Evolutionary conservation across 768 basidiomycete species (phyloP).

Genomic region (Auricularia heimuer): DNA sequence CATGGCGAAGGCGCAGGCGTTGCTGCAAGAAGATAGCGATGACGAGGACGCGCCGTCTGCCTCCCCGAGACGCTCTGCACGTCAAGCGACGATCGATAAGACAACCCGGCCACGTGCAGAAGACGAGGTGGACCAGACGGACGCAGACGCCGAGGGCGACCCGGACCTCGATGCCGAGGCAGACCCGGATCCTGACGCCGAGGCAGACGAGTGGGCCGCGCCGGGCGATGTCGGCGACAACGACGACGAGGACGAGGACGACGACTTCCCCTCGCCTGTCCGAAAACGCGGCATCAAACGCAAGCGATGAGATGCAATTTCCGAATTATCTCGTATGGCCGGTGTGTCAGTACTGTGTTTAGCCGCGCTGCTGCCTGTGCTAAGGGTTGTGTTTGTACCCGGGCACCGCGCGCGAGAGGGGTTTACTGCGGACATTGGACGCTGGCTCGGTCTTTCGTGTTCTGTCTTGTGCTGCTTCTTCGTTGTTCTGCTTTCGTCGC

Average conservation of each 20-base stretch:
- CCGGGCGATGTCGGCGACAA: conserved; percentile 27
- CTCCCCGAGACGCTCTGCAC: neutral
- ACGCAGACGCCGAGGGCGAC: conserved; percentile 6
- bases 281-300: conserved; percentile 29
- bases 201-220: conserved; percentile 14
- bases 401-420: neutral
- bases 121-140: conserved; percentile 15
- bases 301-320: conserved; percentile 43
- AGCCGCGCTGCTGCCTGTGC: neutral
- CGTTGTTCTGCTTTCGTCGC: neutral
- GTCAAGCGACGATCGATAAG: neutral
- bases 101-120: neutral
- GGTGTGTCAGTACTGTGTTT: no score
- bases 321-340: conserved; percentile 7
- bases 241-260: conserved; percentile 23
- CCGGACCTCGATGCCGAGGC: neutral
- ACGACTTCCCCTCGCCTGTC: neutral
- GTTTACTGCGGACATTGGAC: neutral
- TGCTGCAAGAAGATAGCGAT: conserved; percentile 47
- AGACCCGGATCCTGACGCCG: neutral
- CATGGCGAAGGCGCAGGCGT: conserved; percentile 63
- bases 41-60: conserved; percentile 16
- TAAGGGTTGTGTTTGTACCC: conserved; percentile 10
- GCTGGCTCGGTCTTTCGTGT: neutral
- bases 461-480: neutral